These are phyloP conservation scores for Ophiosphaerella herpotricha DNA, from an alignment of 2,329 filamentous ascomycete species.

Conservation along the genomic window DNA sequence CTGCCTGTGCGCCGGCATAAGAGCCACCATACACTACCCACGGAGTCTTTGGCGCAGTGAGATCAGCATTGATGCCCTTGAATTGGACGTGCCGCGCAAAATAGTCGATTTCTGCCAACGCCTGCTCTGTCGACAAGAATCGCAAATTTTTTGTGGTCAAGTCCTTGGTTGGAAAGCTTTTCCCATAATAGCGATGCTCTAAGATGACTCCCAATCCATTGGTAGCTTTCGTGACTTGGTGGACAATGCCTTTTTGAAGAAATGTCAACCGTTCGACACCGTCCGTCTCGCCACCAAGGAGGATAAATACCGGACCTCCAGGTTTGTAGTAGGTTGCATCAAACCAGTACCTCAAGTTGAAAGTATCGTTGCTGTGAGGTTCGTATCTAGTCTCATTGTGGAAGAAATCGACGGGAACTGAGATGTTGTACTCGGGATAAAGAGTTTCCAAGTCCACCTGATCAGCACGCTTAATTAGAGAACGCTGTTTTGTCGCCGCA, in stretches of 20 bases:
- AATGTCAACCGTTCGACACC: slow-evolving; percentile 68
- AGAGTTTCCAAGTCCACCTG: slow-evolving; percentile 40
- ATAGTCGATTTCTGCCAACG: slow-evolving; percentile 78
- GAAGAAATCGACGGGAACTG: slow-evolving; percentile 76
- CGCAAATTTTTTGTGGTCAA: slow-evolving; percentile 72
- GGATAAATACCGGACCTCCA: slow-evolving; percentile 80
- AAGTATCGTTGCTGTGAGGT: slow-evolving; percentile 71
- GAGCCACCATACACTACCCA: slow-evolving; percentile 84
- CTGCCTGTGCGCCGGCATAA: slow-evolving; percentile 80
- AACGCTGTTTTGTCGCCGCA: slow-evolving; percentile 17
- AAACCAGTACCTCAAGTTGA: slow-evolving; percentile 80
- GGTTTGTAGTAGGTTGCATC: slow-evolving; percentile 74
- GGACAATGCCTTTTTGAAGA: slow-evolving; percentile 77
- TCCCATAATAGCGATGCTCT: slow-evolving; percentile 87
- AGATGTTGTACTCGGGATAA: slow-evolving; percentile 58
- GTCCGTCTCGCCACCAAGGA: slow-evolving; percentile 72
- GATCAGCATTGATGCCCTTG: slow-evolving; percentile 66
- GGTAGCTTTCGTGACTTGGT: slow-evolving; percentile 67
- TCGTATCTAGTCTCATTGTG: slow-evolving; percentile 78
- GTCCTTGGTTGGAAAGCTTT: slow-evolving; percentile 70
- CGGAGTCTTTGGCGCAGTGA: slow-evolving; percentile 68
- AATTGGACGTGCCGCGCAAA: slow-evolving; percentile 77
- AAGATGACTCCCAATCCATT: slow-evolving; percentile 78
- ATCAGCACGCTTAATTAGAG: slow-evolving; percentile 31
- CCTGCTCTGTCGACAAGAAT: slow-evolving; percentile 83